Evolutionary conservation across 1,139 yeast species (phyloP).

Genomic region (Eremothecium sinecaudum): DNA sequence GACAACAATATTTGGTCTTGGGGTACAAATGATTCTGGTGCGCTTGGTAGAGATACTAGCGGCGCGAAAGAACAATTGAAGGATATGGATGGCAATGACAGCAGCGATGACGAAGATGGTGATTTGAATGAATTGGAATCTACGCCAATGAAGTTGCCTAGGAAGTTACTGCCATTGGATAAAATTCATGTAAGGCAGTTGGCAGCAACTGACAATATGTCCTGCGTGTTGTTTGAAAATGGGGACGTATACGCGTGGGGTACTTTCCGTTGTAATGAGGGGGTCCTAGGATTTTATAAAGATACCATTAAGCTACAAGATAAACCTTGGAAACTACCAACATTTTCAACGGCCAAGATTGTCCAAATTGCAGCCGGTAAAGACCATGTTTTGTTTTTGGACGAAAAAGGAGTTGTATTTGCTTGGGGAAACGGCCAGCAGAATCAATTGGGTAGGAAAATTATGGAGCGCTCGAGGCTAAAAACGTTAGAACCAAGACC

Average conservation of each 20-base stretch:
- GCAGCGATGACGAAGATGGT: constrained; percentile 62
- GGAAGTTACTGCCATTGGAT: constrained; percentile 41
- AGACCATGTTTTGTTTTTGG: constrained; percentile 81
- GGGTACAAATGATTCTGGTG: constrained; percentile 94
- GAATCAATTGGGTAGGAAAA: constrained; percentile 77
- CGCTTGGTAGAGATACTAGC: constrained; percentile 79
- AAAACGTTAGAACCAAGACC: constrained; percentile 59
- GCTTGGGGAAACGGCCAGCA: constrained; percentile 99
- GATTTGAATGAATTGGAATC: constrained; percentile 82
- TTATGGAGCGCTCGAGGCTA: constrained; percentile 65
- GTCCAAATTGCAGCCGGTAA: constrained; percentile 90
- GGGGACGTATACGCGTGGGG: constrained; percentile 99
- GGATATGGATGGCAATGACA: constrained; percentile 49
- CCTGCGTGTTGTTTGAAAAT: constrained; percentile 66
- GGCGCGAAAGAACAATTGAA: constrained; percentile 50
- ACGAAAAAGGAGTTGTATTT: constrained; percentile 73
- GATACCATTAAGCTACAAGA: constrained; percentile 55
- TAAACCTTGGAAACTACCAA: constrained; percentile 53
- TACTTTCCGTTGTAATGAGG: constrained; percentile 88
- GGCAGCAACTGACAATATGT: constrained; percentile 89
- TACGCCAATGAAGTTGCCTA: constrained; percentile 62
- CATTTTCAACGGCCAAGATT: constrained; percentile 44
- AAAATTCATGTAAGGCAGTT: constrained; percentile 56
- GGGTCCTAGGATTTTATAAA: constrained; percentile 67
- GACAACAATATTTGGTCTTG: constrained; percentile 82